Evolutionary conservation across 1,284 basidiomycete genomes (phyloP).

Genomic region (Cutaneotrichosporon sp.): DNA sequence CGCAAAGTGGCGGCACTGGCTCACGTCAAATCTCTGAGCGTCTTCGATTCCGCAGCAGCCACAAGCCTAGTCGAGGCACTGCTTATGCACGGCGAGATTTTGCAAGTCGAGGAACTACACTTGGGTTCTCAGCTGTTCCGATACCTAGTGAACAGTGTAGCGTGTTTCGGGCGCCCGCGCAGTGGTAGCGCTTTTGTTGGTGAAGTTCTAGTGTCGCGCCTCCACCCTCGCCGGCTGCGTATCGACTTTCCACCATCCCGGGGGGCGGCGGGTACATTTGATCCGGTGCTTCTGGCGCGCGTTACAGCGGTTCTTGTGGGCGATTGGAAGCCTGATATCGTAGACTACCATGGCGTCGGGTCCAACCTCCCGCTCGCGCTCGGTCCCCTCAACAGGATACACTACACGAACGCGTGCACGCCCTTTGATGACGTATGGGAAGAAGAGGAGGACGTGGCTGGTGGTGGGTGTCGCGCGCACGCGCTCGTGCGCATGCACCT

Average conservation of each 20-base stretch:
- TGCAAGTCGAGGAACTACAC: constrained; percentile 15
- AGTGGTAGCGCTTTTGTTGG: constrained; percentile 21
- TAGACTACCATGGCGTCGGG: constrained; percentile 20
- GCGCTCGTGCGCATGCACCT: constrained; percentile 24
- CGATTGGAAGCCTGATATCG: constrained; percentile 20
- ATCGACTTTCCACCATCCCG: constrained; percentile 18
- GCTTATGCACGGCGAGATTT: constrained; percentile 13
- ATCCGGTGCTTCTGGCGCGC: constrained; percentile 25
- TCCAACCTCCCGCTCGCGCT: constrained; percentile 21
- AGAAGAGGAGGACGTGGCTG: constrained; percentile 6
- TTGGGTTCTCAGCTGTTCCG: constrained; percentile 22
- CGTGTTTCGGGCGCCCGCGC: constrained; percentile 23
- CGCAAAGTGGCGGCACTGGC: constrained; percentile 14
- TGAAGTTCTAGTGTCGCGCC: constrained; percentile 23
- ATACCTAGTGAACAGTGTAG: constrained; percentile 23
- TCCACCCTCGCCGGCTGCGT: constrained; percentile 14
- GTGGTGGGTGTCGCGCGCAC: constrained; percentile 14
- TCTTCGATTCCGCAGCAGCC: constrained; percentile 13
- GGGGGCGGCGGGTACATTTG: constrained; percentile 13
- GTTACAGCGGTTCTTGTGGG: constrained; percentile 20
- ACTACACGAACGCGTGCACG: constrained; percentile 16
- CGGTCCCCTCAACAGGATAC: constrained; percentile 15
- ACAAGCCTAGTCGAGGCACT: constrained; percentile 21
- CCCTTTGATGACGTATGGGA: not conserved
- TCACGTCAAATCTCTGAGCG: constrained; percentile 11